Conservation (phyloP, 2,329 filamentous ascomycete species). For the Didymella keratinophila region DNA sequence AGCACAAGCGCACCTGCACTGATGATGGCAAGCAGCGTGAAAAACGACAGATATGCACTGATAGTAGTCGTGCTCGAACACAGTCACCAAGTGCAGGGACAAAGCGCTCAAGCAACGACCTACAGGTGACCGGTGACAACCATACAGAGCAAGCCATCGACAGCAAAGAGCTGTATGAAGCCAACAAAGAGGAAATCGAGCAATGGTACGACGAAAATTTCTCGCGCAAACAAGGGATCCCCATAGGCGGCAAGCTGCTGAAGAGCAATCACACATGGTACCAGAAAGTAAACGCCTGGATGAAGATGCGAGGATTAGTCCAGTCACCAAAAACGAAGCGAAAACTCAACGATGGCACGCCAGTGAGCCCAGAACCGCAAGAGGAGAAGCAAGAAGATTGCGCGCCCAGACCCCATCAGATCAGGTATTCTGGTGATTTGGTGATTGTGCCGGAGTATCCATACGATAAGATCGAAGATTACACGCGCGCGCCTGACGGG, state of each 20-base stretch:
- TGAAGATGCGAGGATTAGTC: not conserved
- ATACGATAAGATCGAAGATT: not conserved
- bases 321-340: not conserved
- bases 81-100: not conserved
- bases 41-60: not conserved
- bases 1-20: not conserved
- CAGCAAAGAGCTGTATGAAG: not conserved
- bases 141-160: not conserved
- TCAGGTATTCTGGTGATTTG: not conserved
- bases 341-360: not conserved
- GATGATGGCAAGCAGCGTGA: not conserved
- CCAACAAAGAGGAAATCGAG: slow-evolving; percentile 5
- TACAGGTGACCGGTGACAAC: not conserved
- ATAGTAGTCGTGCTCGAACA: not conserved
- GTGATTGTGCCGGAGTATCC: slow-evolving; percentile 6
- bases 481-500: not conserved
- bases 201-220: slow-evolving; percentile 6
- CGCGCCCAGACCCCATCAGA: not conserved
- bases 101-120: not conserved
- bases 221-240: not conserved
- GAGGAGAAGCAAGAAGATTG: not conserved
- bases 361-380: not conserved
- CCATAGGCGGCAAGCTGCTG: not conserved
- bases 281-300: not conserved
- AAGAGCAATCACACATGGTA: slow-evolving; percentile 1